Conservation (phyloP, 257 asterid genomes). For the Solanum rostratum region DNA sequence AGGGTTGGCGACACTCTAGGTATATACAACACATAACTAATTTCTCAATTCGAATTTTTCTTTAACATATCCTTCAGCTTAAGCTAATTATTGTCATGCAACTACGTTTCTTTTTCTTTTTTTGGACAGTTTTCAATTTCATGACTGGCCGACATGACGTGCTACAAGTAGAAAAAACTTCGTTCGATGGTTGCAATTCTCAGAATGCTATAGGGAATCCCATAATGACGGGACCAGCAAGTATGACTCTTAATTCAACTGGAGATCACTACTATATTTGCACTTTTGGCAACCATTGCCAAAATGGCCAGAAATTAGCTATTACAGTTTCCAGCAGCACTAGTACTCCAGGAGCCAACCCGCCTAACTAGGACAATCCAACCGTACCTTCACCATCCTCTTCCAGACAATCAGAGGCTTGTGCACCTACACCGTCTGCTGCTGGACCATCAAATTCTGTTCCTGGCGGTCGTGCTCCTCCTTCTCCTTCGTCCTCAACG, state of each 20-base stretch:
- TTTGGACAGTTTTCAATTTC: not conserved
- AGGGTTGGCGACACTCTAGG: slow-evolving; percentile 27
- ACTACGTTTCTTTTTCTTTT: not conserved
- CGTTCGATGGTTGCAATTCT: slow-evolving; percentile 5
- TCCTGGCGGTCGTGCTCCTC: not conserved
- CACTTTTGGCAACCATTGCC: slow-evolving; percentile 7
- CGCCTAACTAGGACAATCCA: slow-evolving; percentile 6
- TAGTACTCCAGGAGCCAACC: not conserved
- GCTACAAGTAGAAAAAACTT: not conserved
- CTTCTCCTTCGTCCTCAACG: not conserved
- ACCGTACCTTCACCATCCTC: not conserved
- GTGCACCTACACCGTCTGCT: slow-evolving; percentile 10
- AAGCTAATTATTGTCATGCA: not conserved
- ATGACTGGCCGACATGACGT: not conserved
- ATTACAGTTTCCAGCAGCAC: not conserved
- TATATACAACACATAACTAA: not conserved
- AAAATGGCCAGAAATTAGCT: slow-evolving; percentile 11
- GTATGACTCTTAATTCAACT: not conserved
- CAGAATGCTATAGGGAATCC: not conserved
- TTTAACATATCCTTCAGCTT: not conserved
- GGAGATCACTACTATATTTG: slow-evolving; percentile 17
- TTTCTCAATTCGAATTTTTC: not conserved
- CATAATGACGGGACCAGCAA: slow-evolving; percentile 1
- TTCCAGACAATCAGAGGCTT: slow-evolving; percentile 10
- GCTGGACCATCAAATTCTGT: not conserved